Evolutionary conservation across 345 rosid genomes (phyloP).

Genomic region (Lumnitzera racemosa): DNA sequence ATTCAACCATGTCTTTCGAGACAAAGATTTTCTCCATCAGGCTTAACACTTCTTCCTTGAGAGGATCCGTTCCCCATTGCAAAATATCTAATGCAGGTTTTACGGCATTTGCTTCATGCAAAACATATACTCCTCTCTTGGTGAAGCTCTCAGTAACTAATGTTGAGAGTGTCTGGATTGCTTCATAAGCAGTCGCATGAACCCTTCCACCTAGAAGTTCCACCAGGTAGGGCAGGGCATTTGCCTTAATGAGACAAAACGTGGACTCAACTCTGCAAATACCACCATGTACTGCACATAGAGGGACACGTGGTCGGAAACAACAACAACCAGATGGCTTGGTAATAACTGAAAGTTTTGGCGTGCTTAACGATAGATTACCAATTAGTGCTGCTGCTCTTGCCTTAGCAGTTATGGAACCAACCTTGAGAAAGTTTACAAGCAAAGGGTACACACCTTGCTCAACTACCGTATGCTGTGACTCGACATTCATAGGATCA

Average conservation of each 20-base stretch:
- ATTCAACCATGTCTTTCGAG: slow-evolving; percentile 44
- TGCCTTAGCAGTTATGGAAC: slow-evolving; percentile 45
- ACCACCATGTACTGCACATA: slow-evolving; percentile 47
- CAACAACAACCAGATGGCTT: slow-evolving; percentile 31
- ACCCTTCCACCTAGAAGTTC: slow-evolving; percentile 26
- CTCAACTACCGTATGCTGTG: slow-evolving; percentile 43
- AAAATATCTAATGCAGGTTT: slow-evolving; percentile 32
- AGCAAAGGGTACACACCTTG: slow-evolving; percentile 46
- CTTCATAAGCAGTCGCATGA: slow-evolving; percentile 44
- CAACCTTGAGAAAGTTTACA: slow-evolving; percentile 33
- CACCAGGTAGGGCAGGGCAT: slow-evolving; percentile 39
- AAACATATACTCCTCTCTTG: slow-evolving; percentile 29
- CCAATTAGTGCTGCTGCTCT: slow-evolving; percentile 60
- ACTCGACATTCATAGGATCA: slow-evolving; percentile 36
- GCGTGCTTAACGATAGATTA: slow-evolving; percentile 47
- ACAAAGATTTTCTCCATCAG: slow-evolving; percentile 45
- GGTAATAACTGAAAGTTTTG: slow-evolving; percentile 23
- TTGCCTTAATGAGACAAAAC: slow-evolving; percentile 46
- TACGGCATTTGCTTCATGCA: slow-evolving; percentile 49
- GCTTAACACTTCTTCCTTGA: slow-evolving; percentile 42
- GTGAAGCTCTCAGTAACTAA: slow-evolving; percentile 31
- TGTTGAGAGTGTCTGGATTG: slow-evolving; percentile 51
- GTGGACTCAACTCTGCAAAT: slow-evolving; percentile 39
- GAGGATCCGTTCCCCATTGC: slow-evolving; percentile 49
- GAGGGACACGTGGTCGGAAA: slow-evolving; percentile 22